Percentiles rank a stretch among this genome's conserved stretches.
Conservation (phyloP, 352 stramenopile species). For the Nothophytophthora sp. region DNA sequence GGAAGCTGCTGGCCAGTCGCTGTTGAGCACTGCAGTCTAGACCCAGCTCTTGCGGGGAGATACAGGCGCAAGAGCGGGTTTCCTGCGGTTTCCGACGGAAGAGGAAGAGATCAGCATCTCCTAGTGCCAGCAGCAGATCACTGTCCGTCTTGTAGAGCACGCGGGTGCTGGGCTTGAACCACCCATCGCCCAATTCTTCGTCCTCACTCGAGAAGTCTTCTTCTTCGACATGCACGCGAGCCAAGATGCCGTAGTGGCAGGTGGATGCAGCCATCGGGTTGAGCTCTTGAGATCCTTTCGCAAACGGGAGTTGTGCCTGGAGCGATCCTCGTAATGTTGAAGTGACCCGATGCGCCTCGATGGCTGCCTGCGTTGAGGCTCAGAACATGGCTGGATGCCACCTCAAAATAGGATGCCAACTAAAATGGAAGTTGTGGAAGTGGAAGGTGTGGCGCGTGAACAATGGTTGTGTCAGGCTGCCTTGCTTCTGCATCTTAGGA, state of each 20-base stretch:
- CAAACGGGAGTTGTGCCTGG: not conserved
- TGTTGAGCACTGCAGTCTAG: conserved; percentile 24
- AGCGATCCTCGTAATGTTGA: conserved; percentile 15
- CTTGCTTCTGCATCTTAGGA: too few relatives aligned
- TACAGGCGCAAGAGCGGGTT: conserved; percentile 20
- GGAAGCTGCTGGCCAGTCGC: conserved; percentile 27
- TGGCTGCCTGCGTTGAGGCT: too few relatives aligned
- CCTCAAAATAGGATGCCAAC: not conserved
- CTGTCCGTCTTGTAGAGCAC: conserved; percentile 23
- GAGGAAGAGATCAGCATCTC: conserved; percentile 17
- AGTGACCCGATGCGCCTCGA: too few relatives aligned
- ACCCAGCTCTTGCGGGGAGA: conserved; percentile 21
- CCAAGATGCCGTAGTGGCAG: conserved; percentile 21
- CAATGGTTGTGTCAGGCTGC: too few relatives aligned
- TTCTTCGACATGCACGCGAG: conserved; percentile 23
- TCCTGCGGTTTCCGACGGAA: conserved; percentile 20
- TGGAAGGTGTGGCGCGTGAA: too few relatives aligned
- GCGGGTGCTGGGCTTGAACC: conserved; percentile 23
- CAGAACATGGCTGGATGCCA: too few relatives aligned
- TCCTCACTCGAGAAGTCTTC: conserved; percentile 18
- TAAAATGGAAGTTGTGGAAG: too few relatives aligned
- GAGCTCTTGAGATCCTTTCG: not conserved
- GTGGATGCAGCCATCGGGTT: conserved; percentile 10
- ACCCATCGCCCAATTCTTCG: conserved; percentile 18
- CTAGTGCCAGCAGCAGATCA: conserved; percentile 27